Base-by-base conservation (phyloP, 2,329 filamentous ascomycete genomes). In the Microsporum audouinii region DNA sequence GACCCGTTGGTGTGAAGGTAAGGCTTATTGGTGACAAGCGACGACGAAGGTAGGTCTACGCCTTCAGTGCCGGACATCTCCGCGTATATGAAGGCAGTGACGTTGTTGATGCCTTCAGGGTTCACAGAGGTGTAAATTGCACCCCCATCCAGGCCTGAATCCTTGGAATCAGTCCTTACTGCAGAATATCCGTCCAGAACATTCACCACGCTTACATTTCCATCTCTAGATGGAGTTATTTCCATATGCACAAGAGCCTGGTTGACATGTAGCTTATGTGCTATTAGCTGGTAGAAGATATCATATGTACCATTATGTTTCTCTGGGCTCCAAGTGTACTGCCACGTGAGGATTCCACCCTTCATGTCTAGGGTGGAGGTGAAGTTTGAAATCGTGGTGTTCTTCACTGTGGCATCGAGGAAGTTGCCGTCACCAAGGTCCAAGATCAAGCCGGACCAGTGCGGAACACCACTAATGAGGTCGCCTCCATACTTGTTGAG, bases 391-490 rank as follows among this genome's bases (percentile, higher is more conserved):
- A 90, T 82, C 12, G 84, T 82, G 0, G 73, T 73, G 36, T 78
- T 79, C 55, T 82, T 76, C 1, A 86, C 84, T 0, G 78, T 82
- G 2, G 86, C 82, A 73, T 86, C 80, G 36, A 89, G 75, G 56
- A 82, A 78, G 6, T 75, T 73, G 29, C 77, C 77, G 60, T 80
- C 76, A 2, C 80, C 80, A 2, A 82, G 72, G 59, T 84, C 78
- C 17, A 88, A 75, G 39, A 84, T 71, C 41, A 88, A 72, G 0
- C 82, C 83, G 31, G 79, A 79, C 79, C 85, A 87, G 68, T 89
- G 86, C 5, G 87, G 87, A 14, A 90, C 79, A 29, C 87, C 87
- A 58, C 81, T 82, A 64, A 89, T 87, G 58, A 87, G 84, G 67
- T 90, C 87, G 61, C 82, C 82, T 5, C 86, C 86, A 71, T 87